phyloP scores from a whole-genome alignment of 768 basidiomycete species.

The Mycena sanguinolenta region DNA sequence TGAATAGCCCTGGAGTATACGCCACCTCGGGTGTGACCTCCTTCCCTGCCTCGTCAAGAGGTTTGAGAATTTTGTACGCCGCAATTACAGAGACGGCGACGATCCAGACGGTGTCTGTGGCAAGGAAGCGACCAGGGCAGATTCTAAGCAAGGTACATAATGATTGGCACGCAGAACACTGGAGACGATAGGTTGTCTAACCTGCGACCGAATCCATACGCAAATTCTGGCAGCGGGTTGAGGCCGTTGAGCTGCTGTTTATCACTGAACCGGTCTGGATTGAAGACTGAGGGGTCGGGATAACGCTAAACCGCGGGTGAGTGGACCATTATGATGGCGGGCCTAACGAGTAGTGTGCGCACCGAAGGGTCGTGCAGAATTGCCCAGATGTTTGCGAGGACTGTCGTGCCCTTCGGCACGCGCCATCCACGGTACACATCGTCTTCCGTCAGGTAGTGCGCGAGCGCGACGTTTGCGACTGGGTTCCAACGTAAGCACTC shows the following conservation, averaged over 20 bases:
- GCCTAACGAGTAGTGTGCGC: neutral
- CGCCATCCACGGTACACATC: slow-evolving; percentile 58
- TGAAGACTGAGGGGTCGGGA: slow-evolving; percentile 61
- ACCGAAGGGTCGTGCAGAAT: slow-evolving; percentile 61
- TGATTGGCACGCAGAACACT: neutral
- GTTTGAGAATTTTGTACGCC: slow-evolving; percentile 53
- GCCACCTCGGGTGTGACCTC: slow-evolving; percentile 46
- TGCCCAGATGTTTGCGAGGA: slow-evolving; percentile 49
- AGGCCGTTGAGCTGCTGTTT: slow-evolving; percentile 29
- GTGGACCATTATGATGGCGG: too few relatives aligned
- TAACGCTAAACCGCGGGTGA: slow-evolving; percentile 41
- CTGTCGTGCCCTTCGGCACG: slow-evolving; percentile 52
- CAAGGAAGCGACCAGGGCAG: slow-evolving; percentile 63
- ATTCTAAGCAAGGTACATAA: slow-evolving; percentile 37
- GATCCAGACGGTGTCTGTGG: slow-evolving; percentile 60
- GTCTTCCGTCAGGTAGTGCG: slow-evolving; percentile 45
- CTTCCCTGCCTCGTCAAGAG: slow-evolving; percentile 50
- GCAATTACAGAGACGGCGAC: slow-evolving; percentile 46
- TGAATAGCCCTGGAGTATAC: slow-evolving; percentile 59
- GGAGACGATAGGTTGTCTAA: neutral
- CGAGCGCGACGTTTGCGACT: slow-evolving; percentile 13
- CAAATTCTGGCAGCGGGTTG: slow-evolving; percentile 26
- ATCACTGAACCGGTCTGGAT: slow-evolving; percentile 60
- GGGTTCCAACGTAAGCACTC: slow-evolving; percentile 50
- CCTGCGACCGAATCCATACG: slow-evolving; percentile 26